Evolutionary conservation across 1,139 yeast species (phyloP).

Genomic region (Yueomyces sp.): DNA sequence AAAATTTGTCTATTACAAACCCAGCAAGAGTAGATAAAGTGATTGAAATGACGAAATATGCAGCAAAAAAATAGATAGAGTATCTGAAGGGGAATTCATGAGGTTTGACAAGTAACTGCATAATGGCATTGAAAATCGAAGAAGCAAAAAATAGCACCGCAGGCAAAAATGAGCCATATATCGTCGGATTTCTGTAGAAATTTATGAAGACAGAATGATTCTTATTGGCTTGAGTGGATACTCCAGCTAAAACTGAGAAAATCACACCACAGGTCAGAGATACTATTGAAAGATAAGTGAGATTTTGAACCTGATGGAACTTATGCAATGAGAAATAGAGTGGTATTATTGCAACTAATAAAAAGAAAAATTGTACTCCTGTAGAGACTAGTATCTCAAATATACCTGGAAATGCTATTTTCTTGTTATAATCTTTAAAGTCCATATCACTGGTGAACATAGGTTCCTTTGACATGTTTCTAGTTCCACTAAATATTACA

Average conservation of each 20-base stretch:
- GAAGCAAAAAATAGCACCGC: constrained; percentile 40
- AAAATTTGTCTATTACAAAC: constrained; percentile 5
- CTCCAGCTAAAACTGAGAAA: constrained; percentile 60
- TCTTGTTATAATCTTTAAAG: too few relatives aligned
- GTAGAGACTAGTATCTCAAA: constrained; percentile 53
- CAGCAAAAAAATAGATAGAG: constrained; percentile 40
- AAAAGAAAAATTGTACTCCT: constrained; percentile 55
- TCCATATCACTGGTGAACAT: too few relatives aligned
- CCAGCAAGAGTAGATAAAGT: constrained; percentile 75
- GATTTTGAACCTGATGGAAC: constrained; percentile 52
- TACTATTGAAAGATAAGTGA: constrained; percentile 46
- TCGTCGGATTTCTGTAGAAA: constrained; percentile 24
- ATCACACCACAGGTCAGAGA: constrained; percentile 60
- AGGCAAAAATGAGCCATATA: constrained; percentile 55
- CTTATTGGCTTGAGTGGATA: constrained; percentile 19
- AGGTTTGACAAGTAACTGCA: constrained; percentile 70
- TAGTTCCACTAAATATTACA: constrained; percentile 8
- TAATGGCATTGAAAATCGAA: constrained; percentile 48
- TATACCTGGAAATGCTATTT: constrained; percentile 2
- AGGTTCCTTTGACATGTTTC: too few relatives aligned
- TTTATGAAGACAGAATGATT: background rate
- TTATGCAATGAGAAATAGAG: constrained; percentile 47
- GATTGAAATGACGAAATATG: constrained; percentile 53
- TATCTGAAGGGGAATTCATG: constrained; percentile 70
- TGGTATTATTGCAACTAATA: constrained; percentile 6